Conservation (phyloP, 192 early-diverging fungal genomes). For the Diversispora eburnea region DNA sequence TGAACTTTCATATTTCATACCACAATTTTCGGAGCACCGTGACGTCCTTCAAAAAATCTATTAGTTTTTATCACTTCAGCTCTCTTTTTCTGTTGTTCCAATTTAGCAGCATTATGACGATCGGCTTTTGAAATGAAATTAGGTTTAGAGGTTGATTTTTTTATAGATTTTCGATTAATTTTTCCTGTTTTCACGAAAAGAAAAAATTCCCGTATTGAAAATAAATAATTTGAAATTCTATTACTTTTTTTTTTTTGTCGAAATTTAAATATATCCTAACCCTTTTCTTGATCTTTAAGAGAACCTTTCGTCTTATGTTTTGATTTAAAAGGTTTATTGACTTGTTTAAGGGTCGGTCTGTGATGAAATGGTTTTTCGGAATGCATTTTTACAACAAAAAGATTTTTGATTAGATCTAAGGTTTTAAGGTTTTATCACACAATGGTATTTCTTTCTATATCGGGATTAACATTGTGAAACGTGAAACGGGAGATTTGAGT, state of each 20-base stretch:
- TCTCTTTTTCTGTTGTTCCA: slow-evolving; percentile 80
- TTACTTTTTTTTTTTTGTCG: background rate
- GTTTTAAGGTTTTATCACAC: no score
- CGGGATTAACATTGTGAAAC: no score
- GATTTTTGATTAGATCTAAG: no score
- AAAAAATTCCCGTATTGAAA: background rate
- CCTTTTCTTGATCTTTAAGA: slow-evolving; percentile 77
- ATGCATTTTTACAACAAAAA: slow-evolving; percentile 2
- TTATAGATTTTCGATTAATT: slow-evolving; percentile 57
- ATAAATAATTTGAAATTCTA: background rate
- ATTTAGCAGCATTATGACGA: slow-evolving; percentile 75
- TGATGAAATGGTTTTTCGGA: slow-evolving; percentile 34
- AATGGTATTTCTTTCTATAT: no score
- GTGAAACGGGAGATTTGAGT: no score
- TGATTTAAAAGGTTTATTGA: slow-evolving; percentile 97
- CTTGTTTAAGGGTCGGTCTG: slow-evolving; percentile 72
- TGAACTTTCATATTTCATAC: no score
- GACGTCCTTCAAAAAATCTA: slow-evolving; percentile 79
- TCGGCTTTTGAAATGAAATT: slow-evolving; percentile 60
- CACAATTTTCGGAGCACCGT: slow-evolving; percentile 85
- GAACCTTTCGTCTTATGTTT: slow-evolving; percentile 81
- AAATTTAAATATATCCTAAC: slow-evolving; percentile 31
- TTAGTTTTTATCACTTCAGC: slow-evolving; percentile 63
- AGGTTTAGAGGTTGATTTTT: slow-evolving; percentile 46
- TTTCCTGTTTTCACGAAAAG: slow-evolving; percentile 47